phyloP scores from a whole-genome alignment of 2,329 filamentous ascomycete genomes.

The Calycina herbarum region DNA sequence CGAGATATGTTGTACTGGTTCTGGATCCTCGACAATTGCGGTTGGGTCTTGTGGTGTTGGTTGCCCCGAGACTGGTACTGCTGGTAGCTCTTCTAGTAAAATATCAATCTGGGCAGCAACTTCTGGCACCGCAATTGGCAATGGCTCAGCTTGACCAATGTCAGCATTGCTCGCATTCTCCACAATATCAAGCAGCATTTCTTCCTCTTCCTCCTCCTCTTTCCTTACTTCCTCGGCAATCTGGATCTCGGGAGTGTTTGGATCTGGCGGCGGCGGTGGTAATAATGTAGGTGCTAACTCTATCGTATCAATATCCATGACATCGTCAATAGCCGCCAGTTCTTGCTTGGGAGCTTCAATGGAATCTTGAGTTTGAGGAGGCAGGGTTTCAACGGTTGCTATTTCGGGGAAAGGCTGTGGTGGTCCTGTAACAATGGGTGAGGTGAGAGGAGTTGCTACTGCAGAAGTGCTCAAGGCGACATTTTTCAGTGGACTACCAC shows the following conservation, averaged over 20 bases:
- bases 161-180: slow-evolving; percentile 24
- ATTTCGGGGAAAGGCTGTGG: slow-evolving; percentile 10
- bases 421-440: slow-evolving; percentile 16
- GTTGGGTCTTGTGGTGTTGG: neutral
- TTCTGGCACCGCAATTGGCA: slow-evolving; percentile 1
- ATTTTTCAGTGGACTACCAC: slow-evolving; percentile 35
- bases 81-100: neutral
- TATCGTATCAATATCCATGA: slow-evolving; percentile 23
- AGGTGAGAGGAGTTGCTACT: slow-evolving; percentile 30
- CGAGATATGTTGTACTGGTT: neutral
- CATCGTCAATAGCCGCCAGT: slow-evolving; percentile 17
- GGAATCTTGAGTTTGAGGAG: neutral
- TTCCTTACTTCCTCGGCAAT: slow-evolving; percentile 18
- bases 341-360: neutral
- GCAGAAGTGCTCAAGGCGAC: slow-evolving; percentile 32
- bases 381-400: neutral
- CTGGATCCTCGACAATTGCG: neutral
- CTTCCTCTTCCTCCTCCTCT: slow-evolving; percentile 32
- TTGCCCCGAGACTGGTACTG: neutral
- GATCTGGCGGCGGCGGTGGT: slow-evolving; percentile 26
- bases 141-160: slow-evolving; percentile 13
- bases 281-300: slow-evolving; percentile 20
- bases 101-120: slow-evolving; percentile 1
- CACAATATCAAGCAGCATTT: slow-evolving; percentile 32
- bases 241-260: slow-evolving; percentile 19